A percentile compares a stretch with the other conserved stretches of the same genome.
These are phyloP conservation scores for Westerdykella aurantiaca DNA, from an alignment of 2,329 filamentous ascomycete species.

Conservation along the genomic window DNA sequence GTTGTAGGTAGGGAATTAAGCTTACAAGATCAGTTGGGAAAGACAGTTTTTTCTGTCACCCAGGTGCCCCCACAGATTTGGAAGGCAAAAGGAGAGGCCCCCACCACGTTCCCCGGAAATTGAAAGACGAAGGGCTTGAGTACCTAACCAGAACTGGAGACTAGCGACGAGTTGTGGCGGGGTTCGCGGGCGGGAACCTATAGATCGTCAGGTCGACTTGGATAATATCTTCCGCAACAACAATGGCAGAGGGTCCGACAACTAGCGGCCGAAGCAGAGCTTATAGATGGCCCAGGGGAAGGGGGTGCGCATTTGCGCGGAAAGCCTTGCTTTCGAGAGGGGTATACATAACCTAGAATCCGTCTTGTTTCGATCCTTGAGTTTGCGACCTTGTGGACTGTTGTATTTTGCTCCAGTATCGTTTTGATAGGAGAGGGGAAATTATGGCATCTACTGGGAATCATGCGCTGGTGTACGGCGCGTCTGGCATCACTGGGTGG, in stretches of 20 bases:
- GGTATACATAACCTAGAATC: slow-evolving; percentile 9
- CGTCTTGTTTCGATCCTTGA: slow-evolving; percentile 3
- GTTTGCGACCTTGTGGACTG: neutral
- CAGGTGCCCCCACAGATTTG: too few relatives aligned
- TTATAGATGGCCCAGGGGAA: neutral
- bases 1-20: too few relatives aligned
- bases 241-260: neutral
- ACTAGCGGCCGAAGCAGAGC: slow-evolving; percentile 1
- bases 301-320: neutral
- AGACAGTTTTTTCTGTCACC: too few relatives aligned
- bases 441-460: slow-evolving; percentile 17
- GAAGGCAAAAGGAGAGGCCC: too few relatives aligned
- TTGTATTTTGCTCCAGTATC: neutral
- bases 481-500: slow-evolving; percentile 48
- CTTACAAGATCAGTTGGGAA: too few relatives aligned
- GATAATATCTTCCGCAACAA: slow-evolving; percentile 25
- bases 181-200: slow-evolving; percentile 13
- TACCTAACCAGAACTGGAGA: slow-evolving; percentile 2
- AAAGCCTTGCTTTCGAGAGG: slow-evolving; percentile 1
- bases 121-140: slow-evolving; percentile 6
- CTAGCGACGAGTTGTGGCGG: slow-evolving; percentile 19
- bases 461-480: slow-evolving; percentile 38
- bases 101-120: neutral
- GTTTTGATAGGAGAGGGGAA: neutral
- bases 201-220: slow-evolving; percentile 14